Conservation (phyloP, 1,284 basidiomycete genomes). For the Amylostereum areolatum region DNA sequence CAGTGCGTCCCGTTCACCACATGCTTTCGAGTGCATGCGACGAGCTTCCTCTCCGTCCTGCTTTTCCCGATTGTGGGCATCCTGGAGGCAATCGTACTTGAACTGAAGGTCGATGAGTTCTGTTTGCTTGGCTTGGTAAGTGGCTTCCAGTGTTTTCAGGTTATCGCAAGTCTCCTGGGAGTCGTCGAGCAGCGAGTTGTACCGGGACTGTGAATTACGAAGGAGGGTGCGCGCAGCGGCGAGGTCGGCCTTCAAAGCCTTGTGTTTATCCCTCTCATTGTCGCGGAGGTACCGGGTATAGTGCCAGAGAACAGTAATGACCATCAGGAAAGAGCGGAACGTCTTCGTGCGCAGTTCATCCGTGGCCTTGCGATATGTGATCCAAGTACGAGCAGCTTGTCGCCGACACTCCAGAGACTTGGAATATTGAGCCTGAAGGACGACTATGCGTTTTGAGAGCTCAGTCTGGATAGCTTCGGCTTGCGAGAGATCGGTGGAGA, state of each 20-base stretch:
- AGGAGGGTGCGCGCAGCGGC: background rate
- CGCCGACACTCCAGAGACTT: background rate
- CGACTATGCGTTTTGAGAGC: background rate
- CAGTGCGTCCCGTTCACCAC: too few relatives aligned
- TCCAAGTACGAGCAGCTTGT: background rate
- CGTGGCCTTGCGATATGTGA: background rate
- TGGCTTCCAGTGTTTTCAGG: background rate
- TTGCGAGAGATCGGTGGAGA: too few relatives aligned
- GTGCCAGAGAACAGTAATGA: constrained; percentile 2
- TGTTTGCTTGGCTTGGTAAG: background rate
- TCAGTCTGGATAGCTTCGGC: background rate
- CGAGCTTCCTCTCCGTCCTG: too few relatives aligned
- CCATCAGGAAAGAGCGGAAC: background rate
- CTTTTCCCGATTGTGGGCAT: background rate
- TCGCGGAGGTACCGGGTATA: background rate
- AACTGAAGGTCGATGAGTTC: background rate
- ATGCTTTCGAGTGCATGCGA: too few relatives aligned
- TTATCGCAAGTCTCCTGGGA: background rate
- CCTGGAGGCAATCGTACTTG: constrained; percentile 6
- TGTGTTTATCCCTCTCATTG: background rate
- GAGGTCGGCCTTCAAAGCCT: constrained; percentile 1
- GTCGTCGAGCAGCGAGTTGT: constrained; percentile 2
- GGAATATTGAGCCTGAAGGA: background rate
- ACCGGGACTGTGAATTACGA: background rate
- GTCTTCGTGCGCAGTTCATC: background rate